These are phyloP conservation scores for Phytophthora litchii DNA, from an alignment of 352 stramenopile species.

Conservation along the genomic window DNA sequence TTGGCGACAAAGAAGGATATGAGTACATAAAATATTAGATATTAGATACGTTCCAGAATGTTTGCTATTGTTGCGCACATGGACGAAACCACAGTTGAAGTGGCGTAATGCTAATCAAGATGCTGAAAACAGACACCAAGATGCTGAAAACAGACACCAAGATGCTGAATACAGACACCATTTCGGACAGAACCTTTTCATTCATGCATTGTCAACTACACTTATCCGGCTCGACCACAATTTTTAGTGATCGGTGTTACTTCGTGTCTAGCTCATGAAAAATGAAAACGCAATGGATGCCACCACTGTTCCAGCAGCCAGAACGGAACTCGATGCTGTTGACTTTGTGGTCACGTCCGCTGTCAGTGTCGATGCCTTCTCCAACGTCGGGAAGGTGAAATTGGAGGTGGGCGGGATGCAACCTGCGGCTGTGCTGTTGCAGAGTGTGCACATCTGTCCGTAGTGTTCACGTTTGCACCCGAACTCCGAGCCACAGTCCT, in stretches of 20 bases:
- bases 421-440: constrained; percentile 27
- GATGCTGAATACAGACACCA: too few species aligned
- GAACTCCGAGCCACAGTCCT: constrained; percentile 42
- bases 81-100: constrained; percentile 1
- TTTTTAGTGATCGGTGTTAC: too few species aligned
- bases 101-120: too few species aligned
- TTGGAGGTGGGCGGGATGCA: constrained; percentile 32
- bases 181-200: too few species aligned
- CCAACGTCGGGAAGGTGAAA: constrained; percentile 49
- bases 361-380: constrained; percentile 26
- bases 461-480: constrained; percentile 69
- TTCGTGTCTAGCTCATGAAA: constrained; percentile 18
- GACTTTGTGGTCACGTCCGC: constrained; percentile 5
- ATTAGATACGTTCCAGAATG: constrained; percentile 4
- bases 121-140: too few species aligned
- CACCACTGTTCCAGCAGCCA: constrained; percentile 7
- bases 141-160: too few species aligned
- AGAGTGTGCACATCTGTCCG: constrained; percentile 65
- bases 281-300: constrained; percentile 23
- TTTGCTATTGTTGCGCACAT: neutral
- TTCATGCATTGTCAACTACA: too few species aligned
- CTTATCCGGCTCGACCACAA: too few species aligned
- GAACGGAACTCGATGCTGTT: constrained; percentile 10
- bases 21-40: too few species aligned
- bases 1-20: too few species aligned